Conservation (phyloP, 2,329 filamentous ascomycete species). For the Grosmannia huntii region DNA sequence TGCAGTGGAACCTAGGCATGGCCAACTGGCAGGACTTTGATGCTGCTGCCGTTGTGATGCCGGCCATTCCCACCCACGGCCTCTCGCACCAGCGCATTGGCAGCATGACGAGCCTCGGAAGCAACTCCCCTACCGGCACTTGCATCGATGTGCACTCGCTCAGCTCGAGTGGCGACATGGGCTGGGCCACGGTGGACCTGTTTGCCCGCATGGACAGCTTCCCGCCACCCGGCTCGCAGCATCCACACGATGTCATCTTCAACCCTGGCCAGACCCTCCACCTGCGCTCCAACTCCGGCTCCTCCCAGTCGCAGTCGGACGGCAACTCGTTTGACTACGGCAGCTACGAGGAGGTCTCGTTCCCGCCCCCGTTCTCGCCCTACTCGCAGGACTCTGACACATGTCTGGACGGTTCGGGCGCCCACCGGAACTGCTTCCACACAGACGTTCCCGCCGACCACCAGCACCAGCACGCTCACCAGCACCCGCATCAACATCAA, state of each 20-base stretch:
- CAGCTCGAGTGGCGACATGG: constrained; percentile 55
- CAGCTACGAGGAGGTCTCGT: constrained; percentile 70
- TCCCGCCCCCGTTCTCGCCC: constrained; percentile 52
- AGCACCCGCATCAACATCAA: constrained; percentile 26
- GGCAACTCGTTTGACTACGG: constrained; percentile 53
- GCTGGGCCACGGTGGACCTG: constrained; percentile 68
- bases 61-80: constrained; percentile 22
- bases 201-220: constrained; percentile 60
- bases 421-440: constrained; percentile 50
- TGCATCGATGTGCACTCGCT: constrained; percentile 81
- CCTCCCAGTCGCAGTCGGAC: constrained; percentile 66
- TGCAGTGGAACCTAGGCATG: constrained; percentile 52
- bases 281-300: constrained; percentile 75
- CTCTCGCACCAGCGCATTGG: constrained; percentile 19
- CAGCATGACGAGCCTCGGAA: constrained; percentile 31
- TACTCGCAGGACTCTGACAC: constrained; percentile 75
- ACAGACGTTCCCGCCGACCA: constrained; percentile 29
- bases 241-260: constrained; percentile 55
- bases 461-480: constrained; percentile 23
- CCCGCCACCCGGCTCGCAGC: constrained; percentile 36
- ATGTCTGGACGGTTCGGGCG: constrained; percentile 46
- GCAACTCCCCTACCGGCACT: constrained; percentile 62
- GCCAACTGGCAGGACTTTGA: constrained; percentile 74
- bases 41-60: constrained; percentile 41
- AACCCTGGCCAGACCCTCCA: constrained; percentile 87